Evolutionary conservation across 306 rosid genomes (phyloP).

Genomic region (Lathyrus sativus): DNA sequence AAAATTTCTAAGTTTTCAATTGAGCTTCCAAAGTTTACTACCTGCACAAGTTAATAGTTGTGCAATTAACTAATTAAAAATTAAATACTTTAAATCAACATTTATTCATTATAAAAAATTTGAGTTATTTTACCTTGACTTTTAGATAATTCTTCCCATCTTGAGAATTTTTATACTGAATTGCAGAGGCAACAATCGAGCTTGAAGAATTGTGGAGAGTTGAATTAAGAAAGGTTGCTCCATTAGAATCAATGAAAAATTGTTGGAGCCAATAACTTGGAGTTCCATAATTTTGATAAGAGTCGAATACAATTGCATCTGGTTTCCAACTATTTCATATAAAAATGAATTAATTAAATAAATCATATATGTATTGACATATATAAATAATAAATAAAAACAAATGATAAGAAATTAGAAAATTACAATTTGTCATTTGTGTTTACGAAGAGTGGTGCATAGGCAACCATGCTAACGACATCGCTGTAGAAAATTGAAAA

Average conservation of each 20-base stretch:
- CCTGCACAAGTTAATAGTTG: slow-evolving; percentile 40
- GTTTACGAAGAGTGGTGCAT: too few species aligned
- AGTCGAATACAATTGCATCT: too few species aligned
- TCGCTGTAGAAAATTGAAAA: too few species aligned
- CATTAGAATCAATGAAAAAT: slow-evolving; percentile 60
- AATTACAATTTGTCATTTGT: too few species aligned
- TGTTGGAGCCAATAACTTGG: slow-evolving; percentile 81
- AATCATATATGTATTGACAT: too few species aligned
- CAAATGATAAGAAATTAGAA: too few species aligned
- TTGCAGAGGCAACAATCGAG: slow-evolving; percentile 59
- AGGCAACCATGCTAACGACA: too few species aligned
- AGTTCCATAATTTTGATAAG: slow-evolving; percentile 70
- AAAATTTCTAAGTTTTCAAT: slow-evolving; percentile 44
- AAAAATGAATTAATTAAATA: too few species aligned
- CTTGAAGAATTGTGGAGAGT: slow-evolving; percentile 41
- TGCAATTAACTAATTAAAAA: too few species aligned
- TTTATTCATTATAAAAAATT: too few species aligned
- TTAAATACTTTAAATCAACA: not conserved
- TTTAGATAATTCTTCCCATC: slow-evolving; percentile 48
- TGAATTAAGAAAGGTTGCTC: slow-evolving; percentile 62
- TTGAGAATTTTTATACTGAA: slow-evolving; percentile 44
- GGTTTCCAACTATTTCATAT: too few species aligned
- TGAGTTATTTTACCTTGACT: slow-evolving; percentile 54
- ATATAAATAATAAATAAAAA: too few species aligned
- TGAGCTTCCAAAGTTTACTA: slow-evolving; percentile 62